Evolutionary conservation across 176 grass and related monocot species (phyloP).

Genomic region (Hsuehochloa calcarea): DNA sequence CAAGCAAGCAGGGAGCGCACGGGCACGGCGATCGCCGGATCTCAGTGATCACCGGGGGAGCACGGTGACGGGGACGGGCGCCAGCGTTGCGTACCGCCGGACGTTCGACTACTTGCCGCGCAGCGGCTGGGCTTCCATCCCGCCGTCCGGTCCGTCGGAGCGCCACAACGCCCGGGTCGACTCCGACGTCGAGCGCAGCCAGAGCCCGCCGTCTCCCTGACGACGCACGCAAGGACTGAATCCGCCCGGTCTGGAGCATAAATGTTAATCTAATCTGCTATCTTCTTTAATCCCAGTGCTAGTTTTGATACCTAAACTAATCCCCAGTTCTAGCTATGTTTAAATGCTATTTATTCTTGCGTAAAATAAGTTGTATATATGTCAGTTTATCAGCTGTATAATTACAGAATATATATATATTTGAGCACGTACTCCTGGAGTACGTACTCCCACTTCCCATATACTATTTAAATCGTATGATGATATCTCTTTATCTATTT

Average conservation of each 20-base stretch:
- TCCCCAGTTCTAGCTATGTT: neutral
- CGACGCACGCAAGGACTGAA: neutral
- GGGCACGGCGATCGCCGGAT: neutral
- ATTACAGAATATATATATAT: no score
- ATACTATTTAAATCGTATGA: no score
- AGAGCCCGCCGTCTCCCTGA: neutral
- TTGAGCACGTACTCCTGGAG: no score
- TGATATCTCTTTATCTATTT: no score
- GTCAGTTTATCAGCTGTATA: neutral
- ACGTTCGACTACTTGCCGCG: neutral
- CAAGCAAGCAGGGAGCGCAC: neutral
- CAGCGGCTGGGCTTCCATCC: neutral
- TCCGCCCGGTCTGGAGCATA: neutral
- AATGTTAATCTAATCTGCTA: neutral
- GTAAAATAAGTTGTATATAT: neutral
- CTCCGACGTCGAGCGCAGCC: neutral
- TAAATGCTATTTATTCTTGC: neutral
- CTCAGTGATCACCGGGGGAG: neutral
- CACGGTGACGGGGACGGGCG: neutral
- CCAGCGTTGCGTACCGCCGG: neutral
- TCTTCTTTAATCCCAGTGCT: neutral
- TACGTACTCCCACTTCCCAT: no score
- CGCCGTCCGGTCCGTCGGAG: conserved; percentile 32
- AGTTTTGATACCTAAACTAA: neutral
- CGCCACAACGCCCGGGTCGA: neutral